phyloP scores from a whole-genome alignment of 768 basidiomycete species.

The Jaapia argillacea region DNA sequence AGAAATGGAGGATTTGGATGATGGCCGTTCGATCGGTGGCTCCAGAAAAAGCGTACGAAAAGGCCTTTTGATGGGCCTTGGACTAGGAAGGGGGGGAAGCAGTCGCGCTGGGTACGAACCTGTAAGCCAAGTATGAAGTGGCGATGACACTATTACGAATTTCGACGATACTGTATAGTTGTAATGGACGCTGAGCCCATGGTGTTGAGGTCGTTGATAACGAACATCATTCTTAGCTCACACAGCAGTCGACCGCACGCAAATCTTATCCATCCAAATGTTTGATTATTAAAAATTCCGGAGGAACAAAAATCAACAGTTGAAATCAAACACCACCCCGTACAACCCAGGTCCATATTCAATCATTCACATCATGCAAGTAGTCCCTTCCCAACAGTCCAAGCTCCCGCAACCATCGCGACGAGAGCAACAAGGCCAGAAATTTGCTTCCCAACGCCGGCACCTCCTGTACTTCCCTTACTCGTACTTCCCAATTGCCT shows the following conservation, averaged over 20 bases:
- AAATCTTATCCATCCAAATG: no score
- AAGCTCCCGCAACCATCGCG: constrained; percentile 2
- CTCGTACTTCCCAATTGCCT: constrained; percentile 29
- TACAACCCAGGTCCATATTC: no score
- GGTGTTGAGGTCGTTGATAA: no score
- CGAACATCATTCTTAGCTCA: no score
- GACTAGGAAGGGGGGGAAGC: constrained; percentile 37
- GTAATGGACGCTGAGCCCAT: no score
- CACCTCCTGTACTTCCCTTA: constrained; percentile 11
- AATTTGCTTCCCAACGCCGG: constrained; percentile 12
- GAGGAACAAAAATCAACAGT: no score
- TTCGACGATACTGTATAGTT: no score
- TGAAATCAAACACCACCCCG: no score
- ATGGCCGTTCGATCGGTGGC: constrained; percentile 24
- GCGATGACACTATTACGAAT: no score
- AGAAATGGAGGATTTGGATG: constrained; percentile 49
- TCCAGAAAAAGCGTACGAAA: constrained; percentile 31
- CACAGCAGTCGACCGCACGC: no score
- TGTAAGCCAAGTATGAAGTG: constrained; percentile 50
- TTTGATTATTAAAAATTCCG: no score
- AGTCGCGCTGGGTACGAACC: constrained; percentile 55
- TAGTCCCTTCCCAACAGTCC: neutral
- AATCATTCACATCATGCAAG: neutral
- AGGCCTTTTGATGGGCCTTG: constrained; percentile 47
- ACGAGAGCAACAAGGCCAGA: constrained; percentile 2